Evolutionary conservation across 2,329 filamentous ascomycete genomes (phyloP).

Genomic region (Penicillium sp.): DNA sequence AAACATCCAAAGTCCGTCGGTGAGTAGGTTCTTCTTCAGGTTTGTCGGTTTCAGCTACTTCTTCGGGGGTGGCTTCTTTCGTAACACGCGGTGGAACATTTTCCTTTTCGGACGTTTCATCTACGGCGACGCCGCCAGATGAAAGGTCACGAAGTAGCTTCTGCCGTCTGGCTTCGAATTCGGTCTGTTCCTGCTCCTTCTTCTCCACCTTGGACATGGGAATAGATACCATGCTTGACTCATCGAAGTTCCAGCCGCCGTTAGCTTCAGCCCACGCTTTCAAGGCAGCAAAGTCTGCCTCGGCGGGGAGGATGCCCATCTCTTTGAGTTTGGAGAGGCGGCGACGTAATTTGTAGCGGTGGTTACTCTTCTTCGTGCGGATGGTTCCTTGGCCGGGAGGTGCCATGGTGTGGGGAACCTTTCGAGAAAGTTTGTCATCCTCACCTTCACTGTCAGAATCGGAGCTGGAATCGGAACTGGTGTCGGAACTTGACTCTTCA

Average conservation of each 20-base stretch:
- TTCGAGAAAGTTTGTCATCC: constrained; percentile 3
- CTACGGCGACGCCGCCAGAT: constrained; percentile 57
- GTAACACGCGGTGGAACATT: constrained; percentile 28
- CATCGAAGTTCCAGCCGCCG: constrained; percentile 28
- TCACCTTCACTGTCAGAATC: constrained; percentile 28
- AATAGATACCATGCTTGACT: constrained; percentile 16
- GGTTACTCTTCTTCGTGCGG: constrained; percentile 60
- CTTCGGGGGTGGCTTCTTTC: constrained; percentile 15
- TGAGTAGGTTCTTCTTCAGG: constrained; percentile 25
- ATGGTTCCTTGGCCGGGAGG: constrained; percentile 56
- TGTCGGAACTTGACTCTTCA: constrained; percentile 33
- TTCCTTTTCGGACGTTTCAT: constrained; percentile 34
- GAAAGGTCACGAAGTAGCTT: constrained; percentile 57
- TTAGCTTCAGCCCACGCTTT: constrained; percentile 38
- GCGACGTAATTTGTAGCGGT: constrained; percentile 55
- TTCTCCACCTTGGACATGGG: constrained; percentile 26
- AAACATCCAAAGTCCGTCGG: constrained; percentile 58
- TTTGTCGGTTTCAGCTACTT: constrained; percentile 14
- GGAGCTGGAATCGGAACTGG: constrained; percentile 18
- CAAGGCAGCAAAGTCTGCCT: constrained; percentile 58
- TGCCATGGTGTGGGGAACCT: constrained; percentile 26
- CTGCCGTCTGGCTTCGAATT: constrained; percentile 57
- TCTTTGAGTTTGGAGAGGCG: constrained; percentile 58
- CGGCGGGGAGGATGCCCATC: constrained; percentile 54
- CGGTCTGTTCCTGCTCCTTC: constrained; percentile 38